Conservation (phyloP, 192 early-diverging fungal species). For the Entomortierella chlamydospora region DNA sequence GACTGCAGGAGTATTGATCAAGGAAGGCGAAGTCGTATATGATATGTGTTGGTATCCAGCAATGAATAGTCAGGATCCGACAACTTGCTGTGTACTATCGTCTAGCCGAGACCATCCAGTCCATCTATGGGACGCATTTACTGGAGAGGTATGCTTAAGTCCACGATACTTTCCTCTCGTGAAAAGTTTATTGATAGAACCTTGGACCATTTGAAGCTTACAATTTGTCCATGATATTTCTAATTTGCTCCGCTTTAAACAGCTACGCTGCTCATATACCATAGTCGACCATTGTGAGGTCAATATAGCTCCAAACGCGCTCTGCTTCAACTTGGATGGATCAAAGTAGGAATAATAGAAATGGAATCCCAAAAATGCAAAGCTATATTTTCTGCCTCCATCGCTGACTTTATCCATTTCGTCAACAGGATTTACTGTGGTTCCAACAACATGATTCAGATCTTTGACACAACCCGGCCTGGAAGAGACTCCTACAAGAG, state of each 20-base stretch:
- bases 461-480: conserved; percentile 77
- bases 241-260: neutral
- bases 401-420: no score
- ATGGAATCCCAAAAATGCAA: no score
- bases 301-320: conserved; percentile 72
- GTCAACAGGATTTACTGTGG: conserved; percentile 77
- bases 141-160: conserved; percentile 61
- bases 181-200: neutral
- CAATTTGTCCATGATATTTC: neutral
- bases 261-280: conserved; percentile 75
- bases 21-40: conserved; percentile 67
- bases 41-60: conserved; percentile 75
- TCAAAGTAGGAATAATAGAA: conserved; percentile 62
- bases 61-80: conserved; percentile 67
- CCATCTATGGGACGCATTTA: conserved; percentile 78
- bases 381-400: no score
- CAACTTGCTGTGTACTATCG: conserved; percentile 70
- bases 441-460: conserved; percentile 71
- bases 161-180: no score
- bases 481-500: conserved; percentile 63
- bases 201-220: conserved; percentile 6
- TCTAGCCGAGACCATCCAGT: conserved; percentile 82
- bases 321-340: conserved; percentile 77
- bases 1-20: conserved; percentile 31
- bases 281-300: conserved; percentile 74